phyloP scores from a whole-genome alignment of 192 early-diverging fungal genomes.

The Podila minutissima region DNA sequence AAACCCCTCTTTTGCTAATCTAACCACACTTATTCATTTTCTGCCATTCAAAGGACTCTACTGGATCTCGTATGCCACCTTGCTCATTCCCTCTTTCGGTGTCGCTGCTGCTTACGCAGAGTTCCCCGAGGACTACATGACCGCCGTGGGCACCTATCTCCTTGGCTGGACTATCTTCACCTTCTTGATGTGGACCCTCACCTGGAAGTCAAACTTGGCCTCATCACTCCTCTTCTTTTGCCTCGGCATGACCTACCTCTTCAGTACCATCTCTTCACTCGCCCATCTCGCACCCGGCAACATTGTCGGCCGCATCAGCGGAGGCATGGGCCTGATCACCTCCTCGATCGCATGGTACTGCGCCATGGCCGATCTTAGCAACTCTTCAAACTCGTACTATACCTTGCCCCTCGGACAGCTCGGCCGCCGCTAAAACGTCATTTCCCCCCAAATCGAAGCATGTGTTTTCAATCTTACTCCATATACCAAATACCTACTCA shows the following conservation, averaged over 20 bases:
- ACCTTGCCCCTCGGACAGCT: conserved; percentile 54
- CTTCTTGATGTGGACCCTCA: conserved; percentile 59
- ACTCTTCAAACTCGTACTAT: conserved; percentile 61
- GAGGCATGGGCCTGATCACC: conserved; percentile 58
- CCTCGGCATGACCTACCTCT: conserved; percentile 54
- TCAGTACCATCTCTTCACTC: conserved; percentile 50
- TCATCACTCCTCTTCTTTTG: conserved; percentile 53
- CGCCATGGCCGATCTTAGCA: conserved; percentile 61
- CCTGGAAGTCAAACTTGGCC: conserved; percentile 58
- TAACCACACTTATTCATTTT: no score
- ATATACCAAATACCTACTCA: not conserved
- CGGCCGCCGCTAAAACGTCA: conserved; percentile 23
- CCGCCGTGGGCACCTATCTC: conserved; percentile 57
- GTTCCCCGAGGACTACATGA: conserved; percentile 50
- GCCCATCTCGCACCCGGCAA: conserved; percentile 57
- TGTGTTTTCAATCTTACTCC: no score
- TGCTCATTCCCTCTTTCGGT: conserved; percentile 60
- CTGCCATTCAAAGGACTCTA: conserved; percentile 49
- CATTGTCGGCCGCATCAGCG: conserved; percentile 44
- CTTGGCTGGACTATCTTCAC: conserved; percentile 64
- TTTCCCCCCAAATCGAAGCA: not conserved
- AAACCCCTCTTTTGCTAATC: not conserved
- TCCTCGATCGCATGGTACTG: conserved; percentile 62
- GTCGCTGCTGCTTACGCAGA: conserved; percentile 50
- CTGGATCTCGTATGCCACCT: conserved; percentile 64